A percentile compares a stretch with the other conserved stretches of the same genome.
Evolutionary conservation across 345 rosid species (phyloP).

Genomic region (Barbarea vulgaris): DNA sequence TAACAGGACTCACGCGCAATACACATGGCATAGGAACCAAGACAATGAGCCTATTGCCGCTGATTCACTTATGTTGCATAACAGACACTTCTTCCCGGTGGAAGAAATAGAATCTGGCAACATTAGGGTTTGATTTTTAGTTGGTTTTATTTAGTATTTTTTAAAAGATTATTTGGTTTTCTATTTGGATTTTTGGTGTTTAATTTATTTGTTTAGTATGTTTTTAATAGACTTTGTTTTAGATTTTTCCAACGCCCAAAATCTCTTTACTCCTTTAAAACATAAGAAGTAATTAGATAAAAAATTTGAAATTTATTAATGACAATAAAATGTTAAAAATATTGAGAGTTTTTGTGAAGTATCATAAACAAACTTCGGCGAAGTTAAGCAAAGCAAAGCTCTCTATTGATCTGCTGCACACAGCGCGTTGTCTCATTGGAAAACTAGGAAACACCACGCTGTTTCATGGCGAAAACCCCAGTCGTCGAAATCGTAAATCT

Average conservation of each 20-base stretch:
- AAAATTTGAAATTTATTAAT: too few relatives aligned
- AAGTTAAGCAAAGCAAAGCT: background rate
- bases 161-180: background rate
- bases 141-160: background rate
- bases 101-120: conserved; percentile 14
- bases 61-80: conserved; percentile 46
- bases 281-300: too few relatives aligned
- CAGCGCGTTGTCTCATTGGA: background rate
- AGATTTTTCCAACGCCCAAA: background rate
- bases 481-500: conserved; percentile 42
- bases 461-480: conserved; percentile 17
- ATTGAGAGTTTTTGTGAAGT: background rate
- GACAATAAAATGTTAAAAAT: too few relatives aligned
- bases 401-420: background rate
- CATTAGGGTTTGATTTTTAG: background rate
- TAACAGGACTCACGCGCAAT: conserved; percentile 54
- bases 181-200: background rate
- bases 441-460: conserved; percentile 2
- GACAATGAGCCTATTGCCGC: conserved; percentile 46
- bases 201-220: background rate
- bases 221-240: background rate
- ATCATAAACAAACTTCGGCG: too few relatives aligned
- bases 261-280: too few relatives aligned
- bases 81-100: conserved; percentile 24
- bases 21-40: conserved; percentile 61